Evolutionary conservation across 495 filamentous ascomycete genomes (phyloP).

Genomic region (Neurospora hispaniola): DNA sequence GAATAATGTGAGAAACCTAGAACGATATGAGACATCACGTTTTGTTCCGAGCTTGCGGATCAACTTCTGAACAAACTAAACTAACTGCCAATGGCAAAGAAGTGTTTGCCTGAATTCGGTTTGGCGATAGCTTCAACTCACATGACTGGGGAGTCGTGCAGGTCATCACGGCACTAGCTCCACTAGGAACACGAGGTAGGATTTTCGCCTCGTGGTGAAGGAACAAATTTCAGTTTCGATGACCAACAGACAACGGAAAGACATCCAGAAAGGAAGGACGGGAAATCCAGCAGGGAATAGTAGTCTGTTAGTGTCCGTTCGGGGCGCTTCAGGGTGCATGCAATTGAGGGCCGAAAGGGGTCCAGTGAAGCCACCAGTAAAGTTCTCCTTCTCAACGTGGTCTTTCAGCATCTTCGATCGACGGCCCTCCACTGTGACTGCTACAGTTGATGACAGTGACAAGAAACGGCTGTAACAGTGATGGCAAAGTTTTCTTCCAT

Average conservation of each 20-base stretch:
- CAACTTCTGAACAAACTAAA: not conserved
- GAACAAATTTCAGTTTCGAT: not conserved
- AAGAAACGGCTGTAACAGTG: not conserved
- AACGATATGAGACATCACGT: not conserved
- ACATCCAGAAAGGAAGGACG: not conserved
- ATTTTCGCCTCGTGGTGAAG: not conserved
- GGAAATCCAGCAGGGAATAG: not conserved
- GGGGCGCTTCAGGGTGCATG: not conserved
- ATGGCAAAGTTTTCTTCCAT: not conserved
- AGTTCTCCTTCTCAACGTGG: not conserved
- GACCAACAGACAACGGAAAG: not conserved
- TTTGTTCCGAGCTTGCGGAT: not conserved
- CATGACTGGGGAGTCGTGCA: not conserved
- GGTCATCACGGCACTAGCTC: not conserved
- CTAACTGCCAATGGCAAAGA: not conserved
- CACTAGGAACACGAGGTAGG: not conserved
- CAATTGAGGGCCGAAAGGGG: not conserved
- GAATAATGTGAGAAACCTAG: not conserved
- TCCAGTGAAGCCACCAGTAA: not conserved
- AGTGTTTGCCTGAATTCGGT: not conserved
- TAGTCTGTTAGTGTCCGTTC: not conserved
- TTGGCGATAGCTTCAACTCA: constrained; percentile 1
- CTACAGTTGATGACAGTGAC: not conserved
- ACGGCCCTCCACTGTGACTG: not conserved
- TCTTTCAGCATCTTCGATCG: not conserved